Evolutionary conservation across 164 flowering plant species (phyloP), one percentile per base, ranked within the genome.

Genomic region (Amborella trichopoda): DNA sequence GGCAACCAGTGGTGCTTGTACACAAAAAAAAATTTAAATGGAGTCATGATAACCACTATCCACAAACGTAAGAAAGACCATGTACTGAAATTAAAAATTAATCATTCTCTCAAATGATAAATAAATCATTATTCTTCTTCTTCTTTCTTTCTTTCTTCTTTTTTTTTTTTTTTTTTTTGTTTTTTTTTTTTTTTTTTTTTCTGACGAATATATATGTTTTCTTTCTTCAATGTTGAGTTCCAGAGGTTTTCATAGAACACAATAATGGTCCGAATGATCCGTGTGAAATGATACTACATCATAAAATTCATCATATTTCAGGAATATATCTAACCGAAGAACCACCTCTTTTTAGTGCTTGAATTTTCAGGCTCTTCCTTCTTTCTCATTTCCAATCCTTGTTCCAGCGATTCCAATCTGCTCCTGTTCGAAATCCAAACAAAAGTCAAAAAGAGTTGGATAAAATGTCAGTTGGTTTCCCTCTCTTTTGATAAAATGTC

Each of bases 381-480:
- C 26, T 52, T 69, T 39, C 80, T 73, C 14, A 54, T 75, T 44
- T 78, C 78, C 46, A 84, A 68, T 44, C 97, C 97, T 52, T 80
- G 68, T 64, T 78, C 78, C 52, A 82, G 54, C 23, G 87, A 69
- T 52, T 78, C 94, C 38, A 88, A 50, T 56, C 94, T 70, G 56
- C 48, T 75, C 70, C 97, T 84, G 69, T 58, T 65, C 3, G 51
- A 20, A 45, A 52, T 16, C 36, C 37, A 42, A 13, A 46, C 44
- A 2, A 24, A 23, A 24, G 12, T 26, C 19, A 13, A 9, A 36
- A 27, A 25, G 13, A 28, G n/a, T 26, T 40, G 23, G 45, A 23
- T 5, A n/a, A 22, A 19, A 26, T 46, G 18, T 3, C 18, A 4
- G 18, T 10, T 19, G 14, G 38, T 5, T 10, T 26, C 14, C 14